Base-by-base conservation (phyloP, 1,284 basidiomycete species). In the Rhodotorula mucilaginosa region DNA sequence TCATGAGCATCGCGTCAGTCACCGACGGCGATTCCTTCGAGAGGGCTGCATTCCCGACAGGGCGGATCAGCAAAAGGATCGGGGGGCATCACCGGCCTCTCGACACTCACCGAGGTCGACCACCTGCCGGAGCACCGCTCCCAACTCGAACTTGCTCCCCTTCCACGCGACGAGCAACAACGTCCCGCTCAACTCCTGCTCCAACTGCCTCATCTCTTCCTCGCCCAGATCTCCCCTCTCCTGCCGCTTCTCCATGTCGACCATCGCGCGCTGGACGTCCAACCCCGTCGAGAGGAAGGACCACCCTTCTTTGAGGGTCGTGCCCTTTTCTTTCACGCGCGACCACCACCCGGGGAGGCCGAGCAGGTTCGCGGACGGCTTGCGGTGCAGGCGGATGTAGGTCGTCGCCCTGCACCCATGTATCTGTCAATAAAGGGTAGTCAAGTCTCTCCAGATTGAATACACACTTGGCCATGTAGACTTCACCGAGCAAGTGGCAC, bases 151-250 rank as follows among this genome's bases (percentile, higher is more conserved):
- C 63, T 93, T 88, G 2, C 93, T 94, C 21, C 93, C 94, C 71
- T 92, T 88, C 94, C 94, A 97, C 39, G 94, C 95, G 15, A 93
- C 93, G 47, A 97, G 87, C 82, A 97, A 49, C 77, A 89, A 88
- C 84, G 95, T 97, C 71, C 93, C 93, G 23, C 92, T 96, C 78
- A 99, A 87, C 78, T 99, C 97, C 84, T 91, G 89, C 81, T 98
- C 96, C 59, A 99, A 82, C 26, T 90, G 90, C 69, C 89, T 87
- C 29, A 81, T 74, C 74, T 82, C 81, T 80, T 96, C 89, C 68
- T 94, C 93, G 77, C 92, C 90, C 5, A 85, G 86, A 3, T 92
- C 84, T 68, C 81, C 95, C 80, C 91, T 94, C 58, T 89, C 88
- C 81, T 97, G 92, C 52, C 92, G 83, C 78, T 88, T 89, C 80